phyloP scores from a whole-genome alignment of 192 early-diverging fungal species.

The Gaertneriomyces sp. region DNA sequence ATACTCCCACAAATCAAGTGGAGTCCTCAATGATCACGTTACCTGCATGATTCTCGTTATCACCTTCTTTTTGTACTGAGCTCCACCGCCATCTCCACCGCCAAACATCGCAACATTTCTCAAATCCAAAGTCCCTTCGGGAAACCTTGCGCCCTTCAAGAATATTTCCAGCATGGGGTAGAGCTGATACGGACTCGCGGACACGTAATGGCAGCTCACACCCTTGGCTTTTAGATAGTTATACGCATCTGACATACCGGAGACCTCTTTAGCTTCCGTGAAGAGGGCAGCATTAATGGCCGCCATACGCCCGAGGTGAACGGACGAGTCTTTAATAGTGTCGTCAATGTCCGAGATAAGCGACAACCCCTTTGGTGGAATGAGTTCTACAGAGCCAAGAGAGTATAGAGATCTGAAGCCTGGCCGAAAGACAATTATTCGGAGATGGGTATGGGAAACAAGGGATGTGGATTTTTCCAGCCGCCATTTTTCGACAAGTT shows the following conservation, averaged over 20 bases:
- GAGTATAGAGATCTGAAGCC: constrained; percentile 29
- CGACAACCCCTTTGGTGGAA: constrained; percentile 68
- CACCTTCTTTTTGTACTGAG: constrained; percentile 42
- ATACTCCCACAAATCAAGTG: too few species aligned
- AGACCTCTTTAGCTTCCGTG: constrained; percentile 59
- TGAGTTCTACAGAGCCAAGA: constrained; percentile 52
- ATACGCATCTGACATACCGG: constrained; percentile 79
- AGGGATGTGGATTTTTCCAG: constrained; percentile 15
- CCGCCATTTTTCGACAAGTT: constrained; percentile 38
- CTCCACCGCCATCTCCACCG: constrained; percentile 15
- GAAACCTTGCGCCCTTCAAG: constrained; percentile 68
- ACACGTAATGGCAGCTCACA: constrained; percentile 80
- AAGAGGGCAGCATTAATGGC: constrained; percentile 65
- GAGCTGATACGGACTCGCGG: constrained; percentile 80
- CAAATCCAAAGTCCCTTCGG: constrained; percentile 68
- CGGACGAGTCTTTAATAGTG: constrained; percentile 83
- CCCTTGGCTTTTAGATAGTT: constrained; percentile 41
- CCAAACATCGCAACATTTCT: constrained; percentile 39
- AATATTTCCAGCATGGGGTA: constrained; percentile 65
- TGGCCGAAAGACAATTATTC: constrained; percentile 36
- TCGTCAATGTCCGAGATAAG: constrained; percentile 84
- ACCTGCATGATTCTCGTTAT: constrained; percentile 59
- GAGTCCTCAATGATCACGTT: constrained; percentile 6
- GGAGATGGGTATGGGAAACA: constrained; percentile 25
- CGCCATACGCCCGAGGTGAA: constrained; percentile 63